Evolutionary conservation across 768 basidiomycete species (phyloP), one percentile per base, ranked within the genome.

Genomic region (Calocybe indica): DNA sequence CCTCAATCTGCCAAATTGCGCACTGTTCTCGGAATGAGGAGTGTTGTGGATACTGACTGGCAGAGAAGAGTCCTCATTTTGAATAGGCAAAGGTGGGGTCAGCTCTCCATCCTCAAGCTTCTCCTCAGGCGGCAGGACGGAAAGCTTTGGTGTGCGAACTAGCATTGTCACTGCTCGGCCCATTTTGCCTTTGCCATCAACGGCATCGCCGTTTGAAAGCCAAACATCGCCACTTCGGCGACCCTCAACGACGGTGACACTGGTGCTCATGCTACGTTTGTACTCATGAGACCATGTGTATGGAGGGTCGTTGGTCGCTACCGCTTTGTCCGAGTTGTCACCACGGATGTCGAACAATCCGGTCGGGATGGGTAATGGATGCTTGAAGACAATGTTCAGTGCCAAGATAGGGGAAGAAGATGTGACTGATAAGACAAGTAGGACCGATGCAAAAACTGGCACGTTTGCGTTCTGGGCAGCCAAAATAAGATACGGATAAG

Each of bases 181-280:
- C 30, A 85, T 53, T 55, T 80, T 83, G 46, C 67, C 66, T 61
- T 81, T 84, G 1, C 82, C 82, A 42, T 83, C 81, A 14, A 83
- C 67, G 6, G 85, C 85, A 50, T 87, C 79, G n/a, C 85, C 83
- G 46, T 82, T 83, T 9, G 76, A 61, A 53, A 88, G 63, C 86
- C 86, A 87, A 29, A 88, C 79, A 55, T 88, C 85, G 22, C 83
- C 82, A 54, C 83, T 85, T 40, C 82, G 80, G 31, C 82, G 76
- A 29, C 78, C 79, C 61, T 87, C 83, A 14, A 87, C 79, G 36
- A 85, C 78, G 13, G 82, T 85, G 42, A 79, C 73, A 52, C 79
- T 83, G 40, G 73, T 72, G 51, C 77, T 80, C 40, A 73, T 78
- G 61, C 81, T 83, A 46, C 78, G 77, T 60, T 83, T 85, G 62